Evolutionary conservation across 176 grass and related monocot genomes (phyloP), one percentile per base, ranked within the genome.

Genomic region (Aegilops sharonensis): DNA sequence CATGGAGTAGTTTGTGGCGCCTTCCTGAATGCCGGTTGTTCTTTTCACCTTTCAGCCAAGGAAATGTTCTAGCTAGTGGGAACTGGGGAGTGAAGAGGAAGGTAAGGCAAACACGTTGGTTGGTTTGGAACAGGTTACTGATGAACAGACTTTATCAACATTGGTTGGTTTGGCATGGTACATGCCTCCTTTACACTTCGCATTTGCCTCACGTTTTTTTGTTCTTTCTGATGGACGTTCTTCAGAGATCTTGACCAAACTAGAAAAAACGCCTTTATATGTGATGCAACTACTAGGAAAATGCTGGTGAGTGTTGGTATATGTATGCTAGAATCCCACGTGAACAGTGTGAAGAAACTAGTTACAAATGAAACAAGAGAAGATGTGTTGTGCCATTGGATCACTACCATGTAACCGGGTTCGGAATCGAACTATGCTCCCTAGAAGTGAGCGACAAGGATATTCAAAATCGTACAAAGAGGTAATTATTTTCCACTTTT

Each of bases 161-260:
- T 87, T 79, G 79, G 79, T 32, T 87, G 18, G 52, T 67, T 70
- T 36, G 50, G 72, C 72, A 50, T 18, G 15, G 31, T 64, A 18
- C 60, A 56, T 31, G 20, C 35, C 64, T 57, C 24, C 15, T 69
- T 87, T 87, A 24, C 18, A 20, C 66, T 27, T 27, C 64, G 39
- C 35, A 64, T 52, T 82, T 71, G 29, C 31, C 52, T 79, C 89
- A 87, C 80, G 80, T 84, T 87, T 87, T 59, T 21, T 21, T 59
- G 56, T 59, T 59, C 56, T 59, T 73, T 87, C 18, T 79, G 68
- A 78, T 74, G 43, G 65, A 35, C 47, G 3, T 36, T 74, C 42
- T 72, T 47, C 60, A 79, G 75, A 67, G 73, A 84, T 73, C 80
- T 75, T 68, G 85, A 87, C 11, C 66, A 64, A 52, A 65, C 67